Percentiles rank a stretch among this genome's conserved stretches.
Evolutionary conservation across 768 basidiomycete species (phyloP).

Genomic region (Boletus subcaerulescens): DNA sequence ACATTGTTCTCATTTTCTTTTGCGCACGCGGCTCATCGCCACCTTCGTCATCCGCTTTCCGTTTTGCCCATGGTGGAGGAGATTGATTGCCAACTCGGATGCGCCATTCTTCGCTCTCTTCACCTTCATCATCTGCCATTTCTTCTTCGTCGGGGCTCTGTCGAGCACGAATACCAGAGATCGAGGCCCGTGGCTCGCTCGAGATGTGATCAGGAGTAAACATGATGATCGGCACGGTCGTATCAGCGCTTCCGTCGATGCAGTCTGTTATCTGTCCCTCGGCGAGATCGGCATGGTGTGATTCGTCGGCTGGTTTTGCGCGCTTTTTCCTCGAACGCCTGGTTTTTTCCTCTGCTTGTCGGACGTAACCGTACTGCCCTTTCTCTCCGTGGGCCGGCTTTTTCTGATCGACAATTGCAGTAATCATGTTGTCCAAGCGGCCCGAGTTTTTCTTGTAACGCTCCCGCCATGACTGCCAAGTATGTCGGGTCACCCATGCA

Average conservation of each 20-base stretch:
- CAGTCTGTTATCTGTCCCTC: conserved; percentile 16
- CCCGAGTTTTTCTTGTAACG: conserved; percentile 80
- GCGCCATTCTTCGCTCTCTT: conserved; percentile 61
- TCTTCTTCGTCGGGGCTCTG: conserved; percentile 61
- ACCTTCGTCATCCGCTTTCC: conserved; percentile 43
- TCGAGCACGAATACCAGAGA: conserved; percentile 25
- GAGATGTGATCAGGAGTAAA: conserved; percentile 23
- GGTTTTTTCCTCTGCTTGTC: conserved; percentile 66
- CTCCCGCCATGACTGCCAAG: conserved; percentile 90
- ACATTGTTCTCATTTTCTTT: conserved; percentile 48
- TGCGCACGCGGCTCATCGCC: conserved; percentile 24
- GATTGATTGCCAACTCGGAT: conserved; percentile 60
- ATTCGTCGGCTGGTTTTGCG: conserved; percentile 30
- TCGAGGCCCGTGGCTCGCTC: conserved; percentile 28
- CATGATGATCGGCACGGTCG: conserved; percentile 25
- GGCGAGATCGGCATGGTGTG: conserved; percentile 18
- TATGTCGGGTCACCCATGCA: conserved; percentile 77
- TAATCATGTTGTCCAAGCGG: conserved; percentile 63
- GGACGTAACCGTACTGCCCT: conserved; percentile 80
- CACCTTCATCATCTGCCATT: conserved; percentile 52
- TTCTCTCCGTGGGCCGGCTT: conserved; percentile 70
- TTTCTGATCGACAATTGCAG: conserved; percentile 64
- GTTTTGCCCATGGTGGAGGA: conserved; percentile 69
- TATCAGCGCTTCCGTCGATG: conserved; percentile 5
- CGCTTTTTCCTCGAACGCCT: conserved; percentile 55